Percentiles rank a stretch among this genome's conserved stretches.
Evolutionary conservation across 164 flowering plant species (phyloP).

Genomic region (Hamamelis virginiana): DNA sequence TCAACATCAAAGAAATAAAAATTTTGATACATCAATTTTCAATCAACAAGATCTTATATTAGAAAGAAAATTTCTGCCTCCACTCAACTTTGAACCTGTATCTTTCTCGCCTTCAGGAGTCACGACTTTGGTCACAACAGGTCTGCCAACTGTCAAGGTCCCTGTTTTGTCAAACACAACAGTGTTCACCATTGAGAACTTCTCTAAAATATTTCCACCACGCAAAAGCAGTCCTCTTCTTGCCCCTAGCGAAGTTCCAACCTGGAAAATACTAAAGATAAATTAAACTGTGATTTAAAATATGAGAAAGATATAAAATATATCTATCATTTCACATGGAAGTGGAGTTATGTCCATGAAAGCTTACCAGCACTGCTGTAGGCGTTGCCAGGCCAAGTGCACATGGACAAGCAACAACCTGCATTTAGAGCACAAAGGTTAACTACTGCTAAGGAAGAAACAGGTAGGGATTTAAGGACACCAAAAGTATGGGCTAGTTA

Average conservation of each 20-base stretch:
- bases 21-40: neutral
- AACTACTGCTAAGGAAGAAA: conserved; percentile 1
- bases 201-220: conserved; percentile 87
- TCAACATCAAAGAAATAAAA: neutral
- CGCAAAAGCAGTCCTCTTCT: conserved; percentile 92
- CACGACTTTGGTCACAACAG: conserved; percentile 77
- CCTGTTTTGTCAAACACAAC: conserved; percentile 99
- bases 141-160: conserved; percentile 87
- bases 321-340: neutral
- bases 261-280: conserved; percentile 36
- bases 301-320: neutral
- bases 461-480: neutral
- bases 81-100: conserved; percentile 41
- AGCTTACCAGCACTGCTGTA: conserved; percentile 84
- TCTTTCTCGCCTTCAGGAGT: conserved; percentile 30
- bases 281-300: neutral
- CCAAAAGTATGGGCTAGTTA: too few species aligned
- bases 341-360: conserved; percentile 1
- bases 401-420: conserved; percentile 99
- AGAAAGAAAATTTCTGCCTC: conserved; percentile 7
- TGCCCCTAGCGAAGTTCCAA: conserved; percentile 97
- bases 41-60: neutral
- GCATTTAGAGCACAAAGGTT: conserved; percentile 21
- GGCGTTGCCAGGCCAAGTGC: conserved; percentile 99
- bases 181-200: conserved; percentile 65